Conservation (phyloP, 768 basidiomycete genomes). For the Tricholoma sp. region DNA sequence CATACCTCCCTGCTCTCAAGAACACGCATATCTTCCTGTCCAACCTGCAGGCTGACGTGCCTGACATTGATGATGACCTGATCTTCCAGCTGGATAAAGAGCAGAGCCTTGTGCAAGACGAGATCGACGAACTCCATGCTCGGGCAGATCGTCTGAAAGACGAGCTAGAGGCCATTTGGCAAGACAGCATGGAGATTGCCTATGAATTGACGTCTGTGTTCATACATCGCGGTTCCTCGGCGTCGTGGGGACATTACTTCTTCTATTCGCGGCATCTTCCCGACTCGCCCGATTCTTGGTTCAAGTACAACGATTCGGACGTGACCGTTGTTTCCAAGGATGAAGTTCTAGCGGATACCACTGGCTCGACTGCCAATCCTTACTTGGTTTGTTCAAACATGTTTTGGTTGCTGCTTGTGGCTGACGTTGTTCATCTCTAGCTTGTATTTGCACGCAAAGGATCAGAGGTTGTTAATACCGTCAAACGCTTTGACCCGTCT, state of each 20-base stretch:
- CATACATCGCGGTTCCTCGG: slow-evolving; percentile 86
- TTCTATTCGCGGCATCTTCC: slow-evolving; percentile 91
- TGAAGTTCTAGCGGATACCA: slow-evolving; percentile 86
- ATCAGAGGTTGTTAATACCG: slow-evolving; percentile 74
- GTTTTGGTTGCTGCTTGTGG: neutral
- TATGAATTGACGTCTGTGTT: slow-evolving; percentile 95
- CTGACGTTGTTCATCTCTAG: slow-evolving; percentile 33
- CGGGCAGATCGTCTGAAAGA: slow-evolving; percentile 53
- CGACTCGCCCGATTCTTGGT: slow-evolving; percentile 76
- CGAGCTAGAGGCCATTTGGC: slow-evolving; percentile 74
- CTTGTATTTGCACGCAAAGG: slow-evolving; percentile 82
- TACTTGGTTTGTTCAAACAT: slow-evolving; percentile 57
- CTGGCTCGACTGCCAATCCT: slow-evolving; percentile 86
- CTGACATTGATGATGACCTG: slow-evolving; percentile 59
- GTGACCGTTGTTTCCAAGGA: slow-evolving; percentile 72
- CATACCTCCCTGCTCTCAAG: slow-evolving; percentile 52
- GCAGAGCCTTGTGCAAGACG: slow-evolving; percentile 41
- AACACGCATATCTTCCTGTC: slow-evolving; percentile 54
- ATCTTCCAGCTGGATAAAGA: slow-evolving; percentile 49
- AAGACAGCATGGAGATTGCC: slow-evolving; percentile 53
- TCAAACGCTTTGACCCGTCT: slow-evolving; percentile 54
- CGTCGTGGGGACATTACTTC: slow-evolving; percentile 92
- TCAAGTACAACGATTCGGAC: slow-evolving; percentile 94
- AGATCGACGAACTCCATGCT: slow-evolving; percentile 52
- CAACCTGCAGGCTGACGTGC: slow-evolving; percentile 35